A percentile compares a stretch with the other conserved stretches of the same genome.
Conservation (phyloP, 805 yeast species). For the Candida maesae region DNA sequence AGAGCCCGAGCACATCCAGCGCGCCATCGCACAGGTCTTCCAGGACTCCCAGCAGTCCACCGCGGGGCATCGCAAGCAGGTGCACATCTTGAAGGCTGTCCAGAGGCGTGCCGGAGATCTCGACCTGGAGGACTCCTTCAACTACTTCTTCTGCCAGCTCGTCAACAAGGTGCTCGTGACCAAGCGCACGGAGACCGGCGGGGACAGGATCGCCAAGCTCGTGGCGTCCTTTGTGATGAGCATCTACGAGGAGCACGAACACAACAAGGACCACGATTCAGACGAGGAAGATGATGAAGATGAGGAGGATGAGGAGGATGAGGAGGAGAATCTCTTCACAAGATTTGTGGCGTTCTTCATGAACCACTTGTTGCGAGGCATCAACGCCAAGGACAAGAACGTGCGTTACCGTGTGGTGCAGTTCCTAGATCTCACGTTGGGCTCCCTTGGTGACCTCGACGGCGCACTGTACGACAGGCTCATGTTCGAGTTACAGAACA, state of each 20-base stretch:
- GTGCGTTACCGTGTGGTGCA: constrained; percentile 83
- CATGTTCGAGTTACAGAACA: constrained; percentile 52
- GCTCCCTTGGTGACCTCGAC: constrained; percentile 70
- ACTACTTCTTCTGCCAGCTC: constrained; percentile 53
- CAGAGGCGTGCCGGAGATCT: constrained; percentile 52
- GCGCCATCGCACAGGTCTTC: constrained; percentile 61
- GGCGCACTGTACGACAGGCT: constrained; percentile 64
- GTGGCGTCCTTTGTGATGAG: constrained; percentile 55
- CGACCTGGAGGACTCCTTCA: constrained; percentile 55
- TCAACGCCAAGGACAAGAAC: constrained; percentile 67
- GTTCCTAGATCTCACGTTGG: constrained; percentile 65
- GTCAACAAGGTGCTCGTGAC: constrained; percentile 63
- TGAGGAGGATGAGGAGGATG: constrained; percentile 31
- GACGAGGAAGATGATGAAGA: constrained; percentile 23
- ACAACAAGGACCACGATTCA: no score
- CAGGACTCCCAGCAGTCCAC: constrained; percentile 74
- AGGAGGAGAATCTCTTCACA: constrained; percentile 39
- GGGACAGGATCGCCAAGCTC: constrained; percentile 73
- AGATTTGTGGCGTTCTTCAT: constrained; percentile 59
- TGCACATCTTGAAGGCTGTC: constrained; percentile 56
- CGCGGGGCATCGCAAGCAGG: constrained; percentile 75
- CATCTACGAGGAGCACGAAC: constrained; percentile 30
- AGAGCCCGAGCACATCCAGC: constrained; percentile 35
- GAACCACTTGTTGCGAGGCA: constrained; percentile 69
- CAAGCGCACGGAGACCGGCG: constrained; percentile 66